Base-by-base conservation (phyloP, 805 yeast species). In the Metschnikowia bowlesiae region DNA sequence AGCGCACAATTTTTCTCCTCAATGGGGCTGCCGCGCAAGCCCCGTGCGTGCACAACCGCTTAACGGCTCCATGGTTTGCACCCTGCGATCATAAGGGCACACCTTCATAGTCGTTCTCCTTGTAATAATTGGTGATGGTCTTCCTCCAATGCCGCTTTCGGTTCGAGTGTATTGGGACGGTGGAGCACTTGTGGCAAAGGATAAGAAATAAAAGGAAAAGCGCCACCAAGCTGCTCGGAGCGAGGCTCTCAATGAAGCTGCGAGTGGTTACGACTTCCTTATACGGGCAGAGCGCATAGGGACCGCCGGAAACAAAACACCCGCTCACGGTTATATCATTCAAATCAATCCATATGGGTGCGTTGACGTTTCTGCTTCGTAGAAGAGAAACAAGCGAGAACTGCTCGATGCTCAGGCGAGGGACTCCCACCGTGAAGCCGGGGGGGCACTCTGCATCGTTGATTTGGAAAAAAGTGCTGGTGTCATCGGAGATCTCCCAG, bases 221-320 rank as follows among this genome's bases (percentile, higher is more conserved):
- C 1, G 85, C 79, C 29, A 87, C 80, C 0, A 79, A 76, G 8
- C 81, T 69, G n/a, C 85, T 81, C 0, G 95, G 90, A 0, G 85
- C 78, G 22, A 89, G 68, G 77, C 85, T 77, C 32, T 78, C 74
- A 0, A 80, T 79, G 54, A 88, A 84, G 46, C 79, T 80, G 46
- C 81, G 73, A 32, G 71, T 70, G 5, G 84, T 73, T 8, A 82
- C 74, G 0, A 77, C 75, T 42, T 71, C 71, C 50, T 79, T 80
- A 62, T 90, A 90, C 0, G 97, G 97, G 63, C 98, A 91, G 32
- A 69, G 62, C 0, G 92, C 84, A 53, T 80, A 74, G 0, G 89
- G 81, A 0, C 96, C 96, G 1, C 96, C 96, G 10, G 79, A 66
- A 4, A 90, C 90, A 91, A 94, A 92, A 62, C 98, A 91, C 48